A percentile compares a stretch with the other conserved stretches of the same genome.
Conservation (phyloP, 1,139 yeast species). For the Scheffersomyces parashehatae region DNA sequence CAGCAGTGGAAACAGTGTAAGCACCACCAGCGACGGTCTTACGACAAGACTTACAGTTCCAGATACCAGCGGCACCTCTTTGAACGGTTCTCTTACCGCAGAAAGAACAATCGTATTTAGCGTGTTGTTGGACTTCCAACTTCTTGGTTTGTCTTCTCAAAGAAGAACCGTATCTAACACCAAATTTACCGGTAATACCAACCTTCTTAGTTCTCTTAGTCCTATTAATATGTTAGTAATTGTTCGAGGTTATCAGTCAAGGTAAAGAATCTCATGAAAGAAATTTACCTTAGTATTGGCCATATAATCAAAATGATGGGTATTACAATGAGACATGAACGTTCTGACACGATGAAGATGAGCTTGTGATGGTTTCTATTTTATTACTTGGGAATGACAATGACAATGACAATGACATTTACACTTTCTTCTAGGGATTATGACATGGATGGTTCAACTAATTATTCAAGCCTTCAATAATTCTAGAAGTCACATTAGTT, state of each 20-base stretch:
- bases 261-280: constrained; percentile 30
- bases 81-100: constrained; percentile 99
- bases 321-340: constrained; percentile 40
- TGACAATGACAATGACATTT: too few relatives aligned
- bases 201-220: constrained; percentile 99
- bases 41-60: constrained; percentile 93
- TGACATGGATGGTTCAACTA: too few relatives aligned
- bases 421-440: too few relatives aligned
- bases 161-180: constrained; percentile 99
- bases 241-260: constrained; percentile 22
- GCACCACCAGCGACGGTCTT: constrained; percentile 99
- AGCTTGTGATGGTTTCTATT: constrained; percentile 12
- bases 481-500: too few relatives aligned
- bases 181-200: constrained; percentile 99
- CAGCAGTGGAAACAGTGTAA: constrained; percentile 98
- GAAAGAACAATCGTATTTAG: constrained; percentile 99
- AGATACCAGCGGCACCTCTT: constrained; percentile 99
- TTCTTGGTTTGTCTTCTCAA: constrained; percentile 99
- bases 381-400: too few relatives aligned
- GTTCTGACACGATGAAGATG: constrained; percentile 50
- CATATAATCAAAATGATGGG: constrained; percentile 24
- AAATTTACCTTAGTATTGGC: constrained; percentile 33
- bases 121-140: constrained; percentile 98
- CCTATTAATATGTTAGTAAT: constrained; percentile 59
- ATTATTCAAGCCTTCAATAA: too few relatives aligned